These are phyloP conservation scores for Acanthamoeba lenticulata DNA, from an alignment of 208 protist species.

Conservation along the genomic window DNA sequence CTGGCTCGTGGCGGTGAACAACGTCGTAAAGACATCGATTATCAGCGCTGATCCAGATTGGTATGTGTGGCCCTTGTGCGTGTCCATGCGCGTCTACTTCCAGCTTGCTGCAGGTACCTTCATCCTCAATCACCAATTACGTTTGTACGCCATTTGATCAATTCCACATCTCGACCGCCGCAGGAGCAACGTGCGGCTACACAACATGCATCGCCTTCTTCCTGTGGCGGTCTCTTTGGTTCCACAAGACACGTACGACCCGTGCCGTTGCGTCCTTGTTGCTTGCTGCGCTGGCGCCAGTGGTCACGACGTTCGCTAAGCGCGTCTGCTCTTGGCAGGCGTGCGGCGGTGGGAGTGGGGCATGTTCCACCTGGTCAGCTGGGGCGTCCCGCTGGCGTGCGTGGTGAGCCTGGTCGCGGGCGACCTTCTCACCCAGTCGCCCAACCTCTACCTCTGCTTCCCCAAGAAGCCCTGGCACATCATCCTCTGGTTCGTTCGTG, in stretches of 20 bases:
- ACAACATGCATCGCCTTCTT: conserved; percentile 51
- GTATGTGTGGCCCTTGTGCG: neutral
- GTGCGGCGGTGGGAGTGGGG: neutral
- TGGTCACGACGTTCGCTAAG: neutral
- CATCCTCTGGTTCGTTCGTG: conserved; percentile 18
- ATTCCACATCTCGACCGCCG: neutral
- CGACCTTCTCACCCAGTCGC: conserved; percentile 37
- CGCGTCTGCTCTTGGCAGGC: neutral
- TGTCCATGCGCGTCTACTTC: neutral
- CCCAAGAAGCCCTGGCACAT: conserved; percentile 55
- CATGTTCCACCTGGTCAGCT: neutral
- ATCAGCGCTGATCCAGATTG: neutral
- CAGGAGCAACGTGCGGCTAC: conserved; percentile 12
- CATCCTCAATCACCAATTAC: neutral
- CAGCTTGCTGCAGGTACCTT: neutral
- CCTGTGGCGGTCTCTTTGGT: neutral
- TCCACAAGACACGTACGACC: conserved; percentile 1
- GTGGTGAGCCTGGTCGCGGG: conserved; percentile 24
- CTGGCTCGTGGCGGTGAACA: neutral
- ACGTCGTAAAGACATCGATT: neutral
- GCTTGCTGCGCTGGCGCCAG: too few species aligned
- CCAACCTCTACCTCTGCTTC: conserved; percentile 13
- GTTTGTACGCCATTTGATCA: neutral
- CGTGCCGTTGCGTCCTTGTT: too few species aligned
- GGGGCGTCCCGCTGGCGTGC: conserved; percentile 9